These are phyloP conservation scores for Eucalyptus guilfoylei DNA, from an alignment of 345 rosid species.

Conservation along the genomic window DNA sequence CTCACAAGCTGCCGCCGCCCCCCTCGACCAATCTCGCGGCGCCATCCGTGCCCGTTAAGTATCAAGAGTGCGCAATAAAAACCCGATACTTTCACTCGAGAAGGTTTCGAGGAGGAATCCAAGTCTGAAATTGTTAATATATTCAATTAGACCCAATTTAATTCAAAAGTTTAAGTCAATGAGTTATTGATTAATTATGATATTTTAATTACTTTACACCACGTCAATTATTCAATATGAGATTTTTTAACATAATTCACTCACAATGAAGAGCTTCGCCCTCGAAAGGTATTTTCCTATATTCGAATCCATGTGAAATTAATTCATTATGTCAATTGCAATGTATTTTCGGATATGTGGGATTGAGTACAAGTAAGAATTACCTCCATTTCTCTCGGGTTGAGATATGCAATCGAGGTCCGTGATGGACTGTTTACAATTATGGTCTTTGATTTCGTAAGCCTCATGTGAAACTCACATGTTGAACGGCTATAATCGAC, in stretches of 20 bases:
- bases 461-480: neutral
- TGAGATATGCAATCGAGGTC: neutral
- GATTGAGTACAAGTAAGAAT: neutral
- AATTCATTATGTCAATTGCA: neutral
- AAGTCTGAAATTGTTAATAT: fast-evolving
- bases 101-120: too few relatives aligned
- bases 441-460: too few relatives aligned
- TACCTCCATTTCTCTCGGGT: fast-evolving
- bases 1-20: neutral
- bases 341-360: fast-evolving
- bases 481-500: neutral
- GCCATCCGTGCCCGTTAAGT: neutral
- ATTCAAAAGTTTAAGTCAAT: fast-evolving
- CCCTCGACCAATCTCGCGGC: neutral
- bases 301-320: neutral
- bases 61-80: too few relatives aligned
- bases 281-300: fast-evolving
- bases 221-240: fast-evolving
- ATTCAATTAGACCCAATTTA: fast-evolving
- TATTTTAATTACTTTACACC: too few relatives aligned
- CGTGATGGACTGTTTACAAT: fast-evolving
- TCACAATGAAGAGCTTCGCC: fast-evolving
- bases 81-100: fast-evolving
- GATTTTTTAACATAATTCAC: too few relatives aligned
- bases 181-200: fast-evolving